Percentiles rank a stretch among this genome's conserved stretches.
Evolutionary conservation across 2,329 filamentous ascomycete species (phyloP).

Genomic region (Colletotrichum paranaense): DNA sequence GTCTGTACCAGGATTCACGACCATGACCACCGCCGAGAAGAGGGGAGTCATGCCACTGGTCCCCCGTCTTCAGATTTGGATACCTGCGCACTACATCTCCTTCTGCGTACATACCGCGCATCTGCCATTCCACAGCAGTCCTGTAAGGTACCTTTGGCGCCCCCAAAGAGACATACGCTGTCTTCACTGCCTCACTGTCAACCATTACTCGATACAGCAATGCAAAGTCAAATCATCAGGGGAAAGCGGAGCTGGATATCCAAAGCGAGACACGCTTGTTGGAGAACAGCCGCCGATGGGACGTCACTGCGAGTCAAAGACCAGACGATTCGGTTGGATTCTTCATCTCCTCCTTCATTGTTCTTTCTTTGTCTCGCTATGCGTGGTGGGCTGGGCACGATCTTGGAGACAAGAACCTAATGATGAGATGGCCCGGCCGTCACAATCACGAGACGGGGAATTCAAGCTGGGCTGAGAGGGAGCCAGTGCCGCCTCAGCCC

Average conservation of each 20-base stretch:
- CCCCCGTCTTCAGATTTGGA: conserved; percentile 1
- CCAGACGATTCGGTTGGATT: conserved; percentile 19
- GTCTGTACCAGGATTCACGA: conserved; percentile 31
- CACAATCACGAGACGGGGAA: neutral
- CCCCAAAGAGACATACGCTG: neutral
- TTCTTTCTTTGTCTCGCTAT: conserved; percentile 10
- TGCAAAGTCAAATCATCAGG: conserved; percentile 8
- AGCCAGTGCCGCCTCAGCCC: conserved; percentile 12
- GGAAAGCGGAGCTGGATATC: neutral
- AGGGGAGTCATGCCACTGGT: conserved; percentile 27
- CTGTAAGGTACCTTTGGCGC: conserved; percentile 33
- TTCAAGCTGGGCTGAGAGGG: conserved; percentile 9
- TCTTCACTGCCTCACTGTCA: neutral
- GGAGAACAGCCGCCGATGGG: conserved; percentile 26
- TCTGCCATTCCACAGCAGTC: conserved; percentile 28
- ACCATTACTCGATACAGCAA: neutral
- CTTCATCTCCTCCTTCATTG: conserved; percentile 9
- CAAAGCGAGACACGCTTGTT: conserved; percentile 18
- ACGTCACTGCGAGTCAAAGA: conserved; percentile 22
- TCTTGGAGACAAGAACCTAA: neutral
- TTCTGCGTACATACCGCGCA: conserved; percentile 19
- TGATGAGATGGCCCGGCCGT: conserved; percentile 8
- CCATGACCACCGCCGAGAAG: conserved; percentile 20
- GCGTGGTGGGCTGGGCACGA: neutral
- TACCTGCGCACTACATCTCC: neutral